phyloP scores from a whole-genome alignment of 2,329 filamentous ascomycete genomes.

The Ilyonectria sp. region DNA sequence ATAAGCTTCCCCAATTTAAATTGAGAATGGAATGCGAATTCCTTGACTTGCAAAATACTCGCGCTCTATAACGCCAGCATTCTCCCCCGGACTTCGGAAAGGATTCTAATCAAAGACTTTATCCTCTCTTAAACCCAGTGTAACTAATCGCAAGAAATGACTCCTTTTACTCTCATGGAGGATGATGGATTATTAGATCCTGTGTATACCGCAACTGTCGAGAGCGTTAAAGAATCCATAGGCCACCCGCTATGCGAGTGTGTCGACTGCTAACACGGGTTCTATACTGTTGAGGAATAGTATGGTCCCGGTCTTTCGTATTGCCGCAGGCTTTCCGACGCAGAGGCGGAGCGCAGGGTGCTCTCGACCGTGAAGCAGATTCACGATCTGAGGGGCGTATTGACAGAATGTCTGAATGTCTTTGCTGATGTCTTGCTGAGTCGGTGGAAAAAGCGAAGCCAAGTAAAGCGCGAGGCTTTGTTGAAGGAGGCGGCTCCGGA shows the following conservation, averaged over 20 bases:
- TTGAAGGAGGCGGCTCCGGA: slow-evolving; percentile 4
- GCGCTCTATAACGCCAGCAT: too few relatives aligned
- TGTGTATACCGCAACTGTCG: background rate
- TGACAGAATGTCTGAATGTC: background rate
- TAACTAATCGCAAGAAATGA: background rate
- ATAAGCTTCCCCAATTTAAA: too few relatives aligned
- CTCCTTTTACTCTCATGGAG: background rate
- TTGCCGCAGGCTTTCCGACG: background rate
- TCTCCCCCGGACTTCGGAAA: background rate
- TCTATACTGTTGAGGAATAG: slow-evolving; percentile 2
- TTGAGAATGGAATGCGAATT: too few relatives aligned
- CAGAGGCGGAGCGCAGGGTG: background rate
- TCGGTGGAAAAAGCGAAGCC: slow-evolving; percentile 6
- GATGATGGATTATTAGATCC: background rate
- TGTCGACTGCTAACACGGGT: background rate
- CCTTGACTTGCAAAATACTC: too few relatives aligned
- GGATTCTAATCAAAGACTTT: slow-evolving; percentile 1
- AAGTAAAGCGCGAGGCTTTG: background rate
- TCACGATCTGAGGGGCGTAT: background rate
- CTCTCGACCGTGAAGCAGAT: background rate
- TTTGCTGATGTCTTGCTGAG: slow-evolving; percentile 9
- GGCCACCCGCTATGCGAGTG: slow-evolving; percentile 5
- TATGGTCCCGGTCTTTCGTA: background rate
- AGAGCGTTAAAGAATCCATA: background rate
- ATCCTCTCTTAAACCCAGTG: background rate